phyloP scores from a whole-genome alignment of 2,329 filamentous ascomycete species.

The Colletotrichum falcatum region DNA sequence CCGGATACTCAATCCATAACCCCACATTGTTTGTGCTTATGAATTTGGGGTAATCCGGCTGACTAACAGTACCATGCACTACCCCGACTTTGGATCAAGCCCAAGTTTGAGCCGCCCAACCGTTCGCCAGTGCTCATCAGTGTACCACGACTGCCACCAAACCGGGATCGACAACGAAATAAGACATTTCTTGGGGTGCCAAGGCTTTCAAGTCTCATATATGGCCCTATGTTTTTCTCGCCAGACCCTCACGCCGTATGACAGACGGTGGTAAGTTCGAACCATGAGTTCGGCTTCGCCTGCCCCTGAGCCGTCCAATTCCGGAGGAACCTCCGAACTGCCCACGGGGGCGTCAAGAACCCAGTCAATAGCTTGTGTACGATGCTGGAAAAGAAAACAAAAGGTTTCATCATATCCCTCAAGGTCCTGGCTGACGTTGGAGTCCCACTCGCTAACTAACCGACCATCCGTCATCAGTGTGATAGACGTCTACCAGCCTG shows the following conservation, averaged over 20 bases:
- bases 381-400: conserved; percentile 37
- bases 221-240: not conserved
- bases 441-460: not conserved
- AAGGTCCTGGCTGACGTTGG: not conserved
- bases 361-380: conserved; percentile 25
- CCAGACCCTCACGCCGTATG: not conserved
- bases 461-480: conserved; percentile 12
- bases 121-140: not conserved
- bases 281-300: conserved; percentile 11
- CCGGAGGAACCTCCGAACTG: not conserved
- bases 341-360: not conserved
- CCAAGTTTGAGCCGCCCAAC: no score
- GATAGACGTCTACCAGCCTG: conserved; percentile 28
- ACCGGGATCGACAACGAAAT: no score
- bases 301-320: conserved; percentile 2
- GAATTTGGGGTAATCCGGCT: not conserved
- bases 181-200: not conserved
- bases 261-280: not conserved
- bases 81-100: not conserved
- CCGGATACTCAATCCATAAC: not conserved
- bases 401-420: conserved; percentile 8
- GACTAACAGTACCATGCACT: not conserved
- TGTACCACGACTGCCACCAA: not conserved
- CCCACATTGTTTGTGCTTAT: not conserved
- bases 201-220: not conserved